Conservation (phyloP, 108 stramenopile genomes). For the Skeletonema marinoi region DNA sequence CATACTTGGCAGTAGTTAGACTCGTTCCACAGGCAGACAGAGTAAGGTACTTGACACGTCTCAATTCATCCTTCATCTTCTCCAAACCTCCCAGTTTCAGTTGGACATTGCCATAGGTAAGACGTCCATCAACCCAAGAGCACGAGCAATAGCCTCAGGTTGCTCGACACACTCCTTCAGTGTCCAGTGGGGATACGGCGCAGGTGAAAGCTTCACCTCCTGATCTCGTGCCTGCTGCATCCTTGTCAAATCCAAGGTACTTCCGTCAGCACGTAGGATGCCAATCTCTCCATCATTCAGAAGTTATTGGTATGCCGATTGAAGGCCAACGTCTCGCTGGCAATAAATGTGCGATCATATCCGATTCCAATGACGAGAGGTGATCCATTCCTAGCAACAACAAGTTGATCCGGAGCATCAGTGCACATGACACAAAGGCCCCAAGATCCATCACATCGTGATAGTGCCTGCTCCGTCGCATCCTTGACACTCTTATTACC, state of each 20-base stretch:
- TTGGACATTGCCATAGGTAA: constrained; percentile 66
- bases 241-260: constrained; percentile 87
- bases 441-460: constrained; percentile 85
- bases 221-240: constrained; percentile 97
- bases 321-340: constrained; percentile 97
- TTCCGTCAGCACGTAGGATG: constrained; percentile 89
- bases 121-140: constrained; percentile 90
- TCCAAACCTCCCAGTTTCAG: constrained; percentile 95
- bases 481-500: constrained; percentile 55
- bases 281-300: constrained; percentile 99
- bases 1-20: constrained; percentile 93
- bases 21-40: constrained; percentile 97
- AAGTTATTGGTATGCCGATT: constrained; percentile 98
- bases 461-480: constrained; percentile 86
- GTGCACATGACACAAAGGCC: constrained; percentile 77
- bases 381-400: constrained; percentile 93
- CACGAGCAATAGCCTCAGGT: constrained; percentile 95
- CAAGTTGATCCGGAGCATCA: constrained; percentile 72
- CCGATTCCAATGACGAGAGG: constrained; percentile 97
- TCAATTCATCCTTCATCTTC: constrained; percentile 64
- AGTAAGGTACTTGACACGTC: constrained; percentile 82
- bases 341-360: constrained; percentile 92
- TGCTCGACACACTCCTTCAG: constrained; percentile 91
- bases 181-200: constrained; percentile 97
- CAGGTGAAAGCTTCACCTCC: constrained; percentile 91